phyloP scores from a whole-genome alignment of 2,329 filamentous ascomycete species.

The Aspergillus nomiae region DNA sequence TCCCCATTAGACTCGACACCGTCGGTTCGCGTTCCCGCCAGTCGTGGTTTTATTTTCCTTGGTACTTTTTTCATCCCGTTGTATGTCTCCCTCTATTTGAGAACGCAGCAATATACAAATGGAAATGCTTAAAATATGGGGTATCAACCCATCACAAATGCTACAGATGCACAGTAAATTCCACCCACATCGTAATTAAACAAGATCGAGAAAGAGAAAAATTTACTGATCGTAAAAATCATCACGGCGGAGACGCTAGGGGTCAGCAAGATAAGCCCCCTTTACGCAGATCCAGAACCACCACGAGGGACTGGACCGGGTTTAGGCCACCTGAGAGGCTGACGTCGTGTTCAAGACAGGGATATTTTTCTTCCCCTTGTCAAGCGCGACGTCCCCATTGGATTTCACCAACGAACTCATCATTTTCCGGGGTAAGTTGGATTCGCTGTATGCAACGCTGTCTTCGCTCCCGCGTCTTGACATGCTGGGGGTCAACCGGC shows the following conservation, averaged over 20 bases:
- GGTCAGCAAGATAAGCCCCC: neutral
- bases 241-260: neutral
- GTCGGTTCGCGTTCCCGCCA: neutral
- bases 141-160: neutral
- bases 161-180: neutral
- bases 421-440: slow-evolving; percentile 29
- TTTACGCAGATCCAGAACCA: neutral
- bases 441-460: slow-evolving; percentile 38
- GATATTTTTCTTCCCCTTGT: slow-evolving; percentile 22
- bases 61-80: neutral
- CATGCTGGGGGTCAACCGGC: slow-evolving; percentile 38
- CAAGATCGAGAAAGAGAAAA: neutral
- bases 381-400: slow-evolving; percentile 27
- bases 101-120: neutral
- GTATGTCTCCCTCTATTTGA: neutral
- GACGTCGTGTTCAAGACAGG: slow-evolving; percentile 17
- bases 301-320: neutral
- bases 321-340: slow-evolving; percentile 24
- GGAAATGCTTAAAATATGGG: neutral
- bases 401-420: slow-evolving; percentile 27
- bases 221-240: neutral
- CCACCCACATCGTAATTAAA: neutral
- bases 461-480: slow-evolving; percentile 45
- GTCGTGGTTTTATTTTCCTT: neutral
- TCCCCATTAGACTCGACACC: slow-evolving; percentile 11